These are phyloP conservation scores for Thelonectria blattea DNA, from an alignment of 2,329 filamentous ascomycete genomes.

Conservation along the genomic window DNA sequence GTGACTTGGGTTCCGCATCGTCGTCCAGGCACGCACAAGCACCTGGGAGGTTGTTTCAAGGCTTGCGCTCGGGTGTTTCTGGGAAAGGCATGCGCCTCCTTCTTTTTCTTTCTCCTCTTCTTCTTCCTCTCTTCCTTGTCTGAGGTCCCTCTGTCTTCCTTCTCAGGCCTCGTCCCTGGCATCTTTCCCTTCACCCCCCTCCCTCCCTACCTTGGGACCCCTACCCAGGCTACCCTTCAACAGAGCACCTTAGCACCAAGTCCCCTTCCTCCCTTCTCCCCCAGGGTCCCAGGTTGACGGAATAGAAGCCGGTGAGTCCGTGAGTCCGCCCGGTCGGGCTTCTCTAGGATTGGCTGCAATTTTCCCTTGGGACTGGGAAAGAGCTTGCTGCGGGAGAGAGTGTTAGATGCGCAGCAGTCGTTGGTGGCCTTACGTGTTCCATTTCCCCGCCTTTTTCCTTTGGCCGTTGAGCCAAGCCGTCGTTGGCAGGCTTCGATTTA, in stretches of 20 bases:
- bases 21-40: no score
- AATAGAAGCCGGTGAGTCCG: constrained; percentile 15
- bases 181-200: no score
- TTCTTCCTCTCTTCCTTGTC: no score
- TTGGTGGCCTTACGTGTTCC: constrained; percentile 5
- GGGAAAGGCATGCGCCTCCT: neutral
- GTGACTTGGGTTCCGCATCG: neutral
- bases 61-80: neutral
- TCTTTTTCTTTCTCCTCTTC: neutral
- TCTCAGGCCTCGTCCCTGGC: no score
- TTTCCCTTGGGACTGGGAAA: neutral
- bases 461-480: neutral
- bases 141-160: no score
- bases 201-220: neutral
- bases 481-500: neutral
- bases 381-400: neutral
- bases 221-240: neutral
- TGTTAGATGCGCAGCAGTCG: neutral
- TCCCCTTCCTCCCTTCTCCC: neutral
- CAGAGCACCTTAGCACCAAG: no score
- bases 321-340: constrained; percentile 21
- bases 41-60: neutral
- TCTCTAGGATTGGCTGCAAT: constrained; percentile 11
- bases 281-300: constrained; percentile 26
- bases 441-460: constrained; percentile 11